Percentiles rank a stretch among this genome's conserved stretches.
phyloP scores from a whole-genome alignment of 2,329 filamentous ascomycete genomes.

The Ascochyta clinopodiicola region DNA sequence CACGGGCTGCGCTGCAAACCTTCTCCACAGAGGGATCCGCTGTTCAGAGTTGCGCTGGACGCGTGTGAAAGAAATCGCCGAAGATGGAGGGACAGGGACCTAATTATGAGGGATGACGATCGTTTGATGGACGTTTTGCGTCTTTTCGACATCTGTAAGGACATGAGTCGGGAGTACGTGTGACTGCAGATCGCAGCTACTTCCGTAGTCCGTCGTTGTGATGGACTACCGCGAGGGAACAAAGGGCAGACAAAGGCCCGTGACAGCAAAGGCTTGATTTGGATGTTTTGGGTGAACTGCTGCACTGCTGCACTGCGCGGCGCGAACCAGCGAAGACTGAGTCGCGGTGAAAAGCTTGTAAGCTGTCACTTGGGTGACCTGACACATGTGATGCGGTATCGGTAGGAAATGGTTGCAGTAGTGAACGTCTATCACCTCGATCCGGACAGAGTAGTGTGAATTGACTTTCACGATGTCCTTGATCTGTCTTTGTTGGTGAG shows the following conservation, averaged over 20 bases:
- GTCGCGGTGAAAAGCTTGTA: slow-evolving; percentile 10
- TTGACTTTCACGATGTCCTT: slow-evolving; percentile 5
- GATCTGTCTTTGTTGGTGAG: background rate
- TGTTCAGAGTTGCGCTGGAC: slow-evolving; percentile 2
- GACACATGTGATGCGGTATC: slow-evolving; percentile 9
- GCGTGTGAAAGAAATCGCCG: background rate
- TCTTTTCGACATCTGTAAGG: background rate
- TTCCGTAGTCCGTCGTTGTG: background rate
- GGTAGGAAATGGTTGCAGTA: slow-evolving; percentile 3
- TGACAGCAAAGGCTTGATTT: background rate
- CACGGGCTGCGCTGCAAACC: background rate
- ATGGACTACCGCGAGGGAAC: background rate
- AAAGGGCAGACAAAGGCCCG: background rate
- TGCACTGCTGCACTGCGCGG: slow-evolving; percentile 1
- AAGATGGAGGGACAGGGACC: background rate
- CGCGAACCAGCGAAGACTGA: slow-evolving; percentile 8
- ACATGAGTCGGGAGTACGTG: background rate
- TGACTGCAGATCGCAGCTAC: slow-evolving; percentile 2
- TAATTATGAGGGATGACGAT: background rate
- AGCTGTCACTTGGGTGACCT: slow-evolving; percentile 2
- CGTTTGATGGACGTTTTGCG: slow-evolving; percentile 1
- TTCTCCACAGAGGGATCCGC: background rate
- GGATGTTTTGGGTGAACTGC: slow-evolving; percentile 8
- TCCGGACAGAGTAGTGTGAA: background rate
- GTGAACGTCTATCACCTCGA: slow-evolving; percentile 1